Conservation (phyloP, 345 rosid species). For the Reutealis trisperma region DNA sequence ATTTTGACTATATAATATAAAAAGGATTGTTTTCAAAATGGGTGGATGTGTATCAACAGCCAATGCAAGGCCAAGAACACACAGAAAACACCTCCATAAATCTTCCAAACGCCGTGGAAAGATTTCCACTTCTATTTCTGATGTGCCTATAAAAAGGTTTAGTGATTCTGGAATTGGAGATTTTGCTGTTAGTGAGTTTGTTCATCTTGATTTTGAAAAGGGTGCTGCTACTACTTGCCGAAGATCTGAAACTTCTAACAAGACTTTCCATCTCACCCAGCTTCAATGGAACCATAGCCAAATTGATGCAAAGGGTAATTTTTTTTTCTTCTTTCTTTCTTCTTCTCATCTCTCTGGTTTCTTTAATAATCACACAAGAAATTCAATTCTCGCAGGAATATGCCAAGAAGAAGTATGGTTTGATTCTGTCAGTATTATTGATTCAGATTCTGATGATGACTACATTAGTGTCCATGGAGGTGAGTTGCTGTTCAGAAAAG, state of each 20-base stretch:
- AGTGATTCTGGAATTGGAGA: conserved; percentile 54
- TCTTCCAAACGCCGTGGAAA: conserved; percentile 46
- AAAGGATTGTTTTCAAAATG: conserved; percentile 41
- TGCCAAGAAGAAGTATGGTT: conserved; percentile 83
- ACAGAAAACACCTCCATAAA: conserved; percentile 30
- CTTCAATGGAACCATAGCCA: conserved; percentile 79
- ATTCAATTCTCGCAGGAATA: conserved; percentile 38
- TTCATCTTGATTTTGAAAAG: conserved; percentile 58
- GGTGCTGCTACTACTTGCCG: conserved; percentile 53
- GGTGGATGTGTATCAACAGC: conserved; percentile 75
- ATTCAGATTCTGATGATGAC: conserved; percentile 82
- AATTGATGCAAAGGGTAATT: conserved; percentile 56
- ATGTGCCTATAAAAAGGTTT: conserved; percentile 41
- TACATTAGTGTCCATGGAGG: conserved; percentile 58
- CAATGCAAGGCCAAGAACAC: conserved; percentile 20
- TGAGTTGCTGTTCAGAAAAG: conserved; percentile 1
- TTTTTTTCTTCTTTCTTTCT: not conserved
- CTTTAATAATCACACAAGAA: too few species aligned
- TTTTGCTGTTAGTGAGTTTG: conserved; percentile 49
- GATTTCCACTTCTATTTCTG: conserved; percentile 40
- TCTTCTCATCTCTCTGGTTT: not conserved
- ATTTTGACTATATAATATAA: not conserved
- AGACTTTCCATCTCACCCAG: conserved; percentile 63
- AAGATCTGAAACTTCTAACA: conserved; percentile 58
- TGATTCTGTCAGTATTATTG: conserved; percentile 70